Evolutionary conservation across 164 flowering plant species (phyloP).

Genomic region (Liquidambar formosana): DNA sequence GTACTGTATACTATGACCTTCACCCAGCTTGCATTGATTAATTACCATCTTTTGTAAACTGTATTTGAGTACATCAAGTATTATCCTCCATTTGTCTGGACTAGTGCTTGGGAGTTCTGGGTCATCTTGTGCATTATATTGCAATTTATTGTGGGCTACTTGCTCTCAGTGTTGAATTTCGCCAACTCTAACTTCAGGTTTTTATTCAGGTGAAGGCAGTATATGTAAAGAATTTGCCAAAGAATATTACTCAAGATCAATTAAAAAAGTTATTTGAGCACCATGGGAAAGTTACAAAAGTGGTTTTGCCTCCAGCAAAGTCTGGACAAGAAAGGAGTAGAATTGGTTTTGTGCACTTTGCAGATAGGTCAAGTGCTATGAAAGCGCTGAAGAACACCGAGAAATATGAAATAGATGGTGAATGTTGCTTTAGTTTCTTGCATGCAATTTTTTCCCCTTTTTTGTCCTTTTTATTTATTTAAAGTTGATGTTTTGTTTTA

Average conservation of each 20-base stretch:
- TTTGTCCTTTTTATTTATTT: too few species aligned
- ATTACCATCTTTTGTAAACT: too few species aligned
- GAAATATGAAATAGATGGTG: conserved; percentile 81
- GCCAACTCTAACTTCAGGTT: background rate
- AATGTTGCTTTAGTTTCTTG: background rate
- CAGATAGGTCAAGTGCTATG: conserved; percentile 80
- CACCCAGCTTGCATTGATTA: too few species aligned
- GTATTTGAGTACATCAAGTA: too few species aligned
- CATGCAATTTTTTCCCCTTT: background rate
- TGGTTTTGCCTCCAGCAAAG: conserved; percentile 83
- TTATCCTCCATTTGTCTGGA: background rate
- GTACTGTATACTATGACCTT: too few species aligned
- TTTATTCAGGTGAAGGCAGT: conserved; percentile 74
- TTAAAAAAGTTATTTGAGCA: conserved; percentile 65
- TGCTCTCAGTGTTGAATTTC: background rate
- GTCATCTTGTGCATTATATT: background rate
- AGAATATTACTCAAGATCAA: conserved; percentile 62
- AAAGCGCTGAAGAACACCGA: conserved; percentile 74
- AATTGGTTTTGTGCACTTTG: conserved; percentile 86
- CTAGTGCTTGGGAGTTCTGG: background rate
- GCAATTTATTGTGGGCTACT: background rate
- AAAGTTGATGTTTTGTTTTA: too few species aligned
- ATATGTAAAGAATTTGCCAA: conserved; percentile 84
- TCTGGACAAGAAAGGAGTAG: conserved; percentile 72
- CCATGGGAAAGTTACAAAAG: conserved; percentile 83